Evolutionary conservation across 2,329 filamentous ascomycete genomes (phyloP).

Genomic region (Colletotrichum noveboracense): DNA sequence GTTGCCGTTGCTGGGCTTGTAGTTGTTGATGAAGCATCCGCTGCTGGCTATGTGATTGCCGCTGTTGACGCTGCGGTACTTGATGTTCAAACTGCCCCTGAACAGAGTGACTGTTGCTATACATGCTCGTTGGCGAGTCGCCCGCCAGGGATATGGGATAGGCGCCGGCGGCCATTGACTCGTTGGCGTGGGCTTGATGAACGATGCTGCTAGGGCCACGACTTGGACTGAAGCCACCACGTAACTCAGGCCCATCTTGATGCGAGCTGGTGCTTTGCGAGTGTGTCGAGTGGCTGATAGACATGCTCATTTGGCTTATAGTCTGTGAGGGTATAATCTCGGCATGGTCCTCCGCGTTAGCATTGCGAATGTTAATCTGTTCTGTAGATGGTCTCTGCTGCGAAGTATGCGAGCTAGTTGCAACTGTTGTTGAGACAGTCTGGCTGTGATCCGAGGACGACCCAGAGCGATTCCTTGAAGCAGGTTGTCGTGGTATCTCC

Average conservation of each 20-base stretch:
- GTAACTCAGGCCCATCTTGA: not conserved
- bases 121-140: not conserved
- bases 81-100: constrained; percentile 21
- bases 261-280: not conserved
- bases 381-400: not conserved
- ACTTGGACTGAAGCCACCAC: not conserved
- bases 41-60: not conserved
- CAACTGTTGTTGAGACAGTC: not conserved
- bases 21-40: not conserved
- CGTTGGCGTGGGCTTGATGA: not conserved
- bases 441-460: not conserved
- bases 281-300: not conserved
- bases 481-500: not conserved
- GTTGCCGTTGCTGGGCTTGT: not conserved
- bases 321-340: not conserved
- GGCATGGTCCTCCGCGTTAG: not conserved
- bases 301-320: not conserved
- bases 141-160: not conserved
- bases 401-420: not conserved
- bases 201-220: not conserved
- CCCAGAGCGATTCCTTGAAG: not conserved
- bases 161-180: not conserved
- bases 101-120: not conserved
- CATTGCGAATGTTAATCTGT: not conserved
- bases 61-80: constrained; percentile 27